Percentiles rank a stretch among this genome's conserved stretches.
phyloP scores from a whole-genome alignment of 192 early-diverging fungal species.

The Geranomyces variabilis region DNA sequence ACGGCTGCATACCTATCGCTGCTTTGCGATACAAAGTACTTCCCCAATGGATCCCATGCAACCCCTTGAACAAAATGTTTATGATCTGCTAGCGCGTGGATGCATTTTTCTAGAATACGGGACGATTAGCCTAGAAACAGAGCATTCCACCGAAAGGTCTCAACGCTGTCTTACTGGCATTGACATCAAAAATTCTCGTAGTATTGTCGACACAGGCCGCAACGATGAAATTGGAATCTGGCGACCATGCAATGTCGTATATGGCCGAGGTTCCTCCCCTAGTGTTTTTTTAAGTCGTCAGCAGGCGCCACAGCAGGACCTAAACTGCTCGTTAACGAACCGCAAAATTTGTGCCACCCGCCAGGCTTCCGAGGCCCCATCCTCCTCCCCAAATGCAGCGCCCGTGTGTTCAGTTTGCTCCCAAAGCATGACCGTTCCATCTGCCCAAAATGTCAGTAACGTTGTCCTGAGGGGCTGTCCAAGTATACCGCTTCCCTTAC shows the following conservation, averaged over 20 bases:
- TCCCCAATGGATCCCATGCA: slow-evolving; percentile 88
- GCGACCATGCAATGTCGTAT: slow-evolving; percentile 94
- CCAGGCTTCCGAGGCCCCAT: slow-evolving; percentile 75
- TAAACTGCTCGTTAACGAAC: neutral
- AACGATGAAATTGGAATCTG: slow-evolving; percentile 76
- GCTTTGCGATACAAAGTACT: slow-evolving; percentile 89
- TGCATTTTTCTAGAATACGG: slow-evolving; percentile 64
- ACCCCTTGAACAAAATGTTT: slow-evolving; percentile 96
- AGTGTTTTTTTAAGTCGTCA: neutral
- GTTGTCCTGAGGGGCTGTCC: no score
- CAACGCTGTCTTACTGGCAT: slow-evolving; percentile 56
- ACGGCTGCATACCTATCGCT: slow-evolving; percentile 73
- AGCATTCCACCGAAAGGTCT: neutral
- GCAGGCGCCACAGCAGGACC: neutral
- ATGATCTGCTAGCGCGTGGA: slow-evolving; percentile 71
- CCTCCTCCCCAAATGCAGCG: slow-evolving; percentile 46
- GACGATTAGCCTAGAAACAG: no score
- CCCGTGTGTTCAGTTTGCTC: slow-evolving; percentile 62
- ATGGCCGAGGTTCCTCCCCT: slow-evolving; percentile 81
- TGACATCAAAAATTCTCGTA: slow-evolving; percentile 81
- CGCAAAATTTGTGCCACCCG: slow-evolving; percentile 22
- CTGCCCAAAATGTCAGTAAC: slow-evolving; percentile 39
- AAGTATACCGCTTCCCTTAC: slow-evolving; percentile 28
- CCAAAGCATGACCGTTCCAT: slow-evolving; percentile 89
- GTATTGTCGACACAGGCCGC: slow-evolving; percentile 89